phyloP scores from a whole-genome alignment of 2,329 filamentous ascomycete genomes.

The Plenodomus tracheiphilus region DNA sequence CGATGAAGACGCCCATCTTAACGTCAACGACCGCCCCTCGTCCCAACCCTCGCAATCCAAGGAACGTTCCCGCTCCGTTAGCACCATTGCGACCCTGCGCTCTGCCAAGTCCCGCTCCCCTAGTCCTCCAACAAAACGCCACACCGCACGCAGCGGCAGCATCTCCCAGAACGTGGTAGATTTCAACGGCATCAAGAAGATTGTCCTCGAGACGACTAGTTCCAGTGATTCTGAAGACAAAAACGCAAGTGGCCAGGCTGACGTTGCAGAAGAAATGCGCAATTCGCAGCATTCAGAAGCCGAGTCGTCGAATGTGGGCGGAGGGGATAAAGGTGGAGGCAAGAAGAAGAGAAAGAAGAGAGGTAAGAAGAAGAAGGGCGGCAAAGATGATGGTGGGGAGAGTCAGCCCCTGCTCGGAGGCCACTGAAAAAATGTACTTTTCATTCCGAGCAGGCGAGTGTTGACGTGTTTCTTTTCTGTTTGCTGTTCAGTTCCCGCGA shows the following conservation, averaged over 20 bases:
- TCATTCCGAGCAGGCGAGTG: too few species aligned
- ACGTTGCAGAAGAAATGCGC: slow-evolving; percentile 21
- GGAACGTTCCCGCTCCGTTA: slow-evolving; percentile 27
- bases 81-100: slow-evolving; percentile 40
- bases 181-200: slow-evolving; percentile 72
- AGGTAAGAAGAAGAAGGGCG: slow-evolving; percentile 43
- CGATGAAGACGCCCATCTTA: slow-evolving; percentile 16
- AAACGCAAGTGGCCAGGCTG: slow-evolving; percentile 15
- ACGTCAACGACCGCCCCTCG: slow-evolving; percentile 19
- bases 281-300: slow-evolving; percentile 19
- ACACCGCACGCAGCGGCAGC: slow-evolving; percentile 69
- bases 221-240: slow-evolving; percentile 51
- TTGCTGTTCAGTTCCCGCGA: not conserved
- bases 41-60: slow-evolving; percentile 2
- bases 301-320: slow-evolving; percentile 22
- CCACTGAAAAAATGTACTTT: slow-evolving; percentile 1
- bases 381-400: slow-evolving; percentile 29
- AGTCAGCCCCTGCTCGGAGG: slow-evolving; percentile 36
- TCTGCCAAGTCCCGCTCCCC: slow-evolving; percentile 27
- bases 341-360: slow-evolving; percentile 45
- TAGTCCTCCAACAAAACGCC: slow-evolving; percentile 42
- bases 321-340: slow-evolving; percentile 24
- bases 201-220: slow-evolving; percentile 71
- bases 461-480: not conserved
- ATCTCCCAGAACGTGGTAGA: slow-evolving; percentile 81